Percentiles rank a stretch among this genome's conserved stretches.
These are phyloP conservation scores for Myrica gale DNA, from an alignment of 306 rosid species.

Conservation along the genomic window DNA sequence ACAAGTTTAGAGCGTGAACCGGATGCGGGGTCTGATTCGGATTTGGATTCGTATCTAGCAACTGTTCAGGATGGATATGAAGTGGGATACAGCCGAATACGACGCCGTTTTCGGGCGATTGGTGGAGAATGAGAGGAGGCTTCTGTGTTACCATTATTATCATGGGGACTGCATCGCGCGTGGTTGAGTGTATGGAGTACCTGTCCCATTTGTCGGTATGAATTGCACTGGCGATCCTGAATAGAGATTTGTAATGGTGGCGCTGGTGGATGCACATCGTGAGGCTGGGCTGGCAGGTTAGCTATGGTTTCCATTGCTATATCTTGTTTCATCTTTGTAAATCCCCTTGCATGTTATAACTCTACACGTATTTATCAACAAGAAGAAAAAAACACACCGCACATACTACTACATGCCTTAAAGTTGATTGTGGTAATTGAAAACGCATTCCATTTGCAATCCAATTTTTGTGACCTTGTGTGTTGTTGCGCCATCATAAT, in stretches of 20 bases:
- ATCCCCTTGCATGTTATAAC: no score
- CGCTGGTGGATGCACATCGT: conserved; percentile 35
- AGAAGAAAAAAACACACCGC: no score
- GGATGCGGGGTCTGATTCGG: conserved; percentile 26
- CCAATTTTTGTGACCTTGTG: no score
- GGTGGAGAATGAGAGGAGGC: conserved; percentile 30
- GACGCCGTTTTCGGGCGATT: background rate
- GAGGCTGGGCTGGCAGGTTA: conserved; percentile 40
- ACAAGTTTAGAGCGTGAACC: conserved; percentile 32
- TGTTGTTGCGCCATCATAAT: no score
- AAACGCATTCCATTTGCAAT: no score
- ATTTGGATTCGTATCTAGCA: conserved; percentile 34
- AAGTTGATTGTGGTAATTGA: no score
- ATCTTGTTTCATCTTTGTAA: conserved; percentile 10
- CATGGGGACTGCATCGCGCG: conserved; percentile 77
- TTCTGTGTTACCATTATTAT: conserved; percentile 81
- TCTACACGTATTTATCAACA: no score
- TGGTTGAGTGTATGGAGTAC: conserved; percentile 84
- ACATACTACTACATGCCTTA: no score
- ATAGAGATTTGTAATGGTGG: conserved; percentile 68
- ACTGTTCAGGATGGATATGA: background rate
- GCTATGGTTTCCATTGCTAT: conserved; percentile 32
- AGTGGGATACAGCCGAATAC: background rate
- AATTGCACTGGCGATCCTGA: conserved; percentile 78
- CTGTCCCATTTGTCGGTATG: conserved; percentile 85